Evolutionary conservation across 306 rosid genomes (phyloP), one percentile per base, ranked within the genome.

Genomic region (Hippophae rhamnoides): DNA sequence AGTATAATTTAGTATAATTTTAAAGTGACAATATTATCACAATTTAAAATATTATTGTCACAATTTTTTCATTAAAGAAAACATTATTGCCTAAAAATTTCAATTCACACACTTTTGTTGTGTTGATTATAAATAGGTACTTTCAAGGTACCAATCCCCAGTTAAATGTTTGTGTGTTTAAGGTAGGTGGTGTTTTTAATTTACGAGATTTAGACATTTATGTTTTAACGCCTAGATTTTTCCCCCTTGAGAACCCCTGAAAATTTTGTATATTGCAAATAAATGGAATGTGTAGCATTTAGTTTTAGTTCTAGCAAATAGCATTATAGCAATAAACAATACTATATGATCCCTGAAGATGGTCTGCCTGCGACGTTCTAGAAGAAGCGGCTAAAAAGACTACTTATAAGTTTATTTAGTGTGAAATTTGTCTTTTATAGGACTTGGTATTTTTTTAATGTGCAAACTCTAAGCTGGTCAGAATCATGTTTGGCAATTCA

Each of bases 101-200:
- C 23, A 18, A 18, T 18, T 18, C 23, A 18, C 23, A 18, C 23
- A 18, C 23, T 18, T 18, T 18, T 18, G 23, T 18, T 18, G 23
- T 18, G 23, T 18, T 18, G 23, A 18, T 18, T 18, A 18, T 18
- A 18, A 18, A 18, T 18, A 18, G 23, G 23, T 18, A 18, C 23
- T 18, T 18, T 18, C 23, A 18, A 18, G 1, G 23, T 18, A 18
- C 23, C 23, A 18, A 18, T 18, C 23, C 23, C 23, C 65, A 66
- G 71, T 69, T 67, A 78, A 58, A 69, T 65, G 58, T 63, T 65
- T 79, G 61, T 77, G 72, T 77, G 66, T 78, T 59, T 79, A 72
- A 81, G 89, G 92, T 85, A 72, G 92, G 87, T 72, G 58, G 54
- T 72, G 71, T 56, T 70, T 74, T 51, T 43, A 51, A 56, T 74